phyloP scores from a whole-genome alignment of 805 yeast species.

The Schizosaccharomyces osmophilus region DNA sequence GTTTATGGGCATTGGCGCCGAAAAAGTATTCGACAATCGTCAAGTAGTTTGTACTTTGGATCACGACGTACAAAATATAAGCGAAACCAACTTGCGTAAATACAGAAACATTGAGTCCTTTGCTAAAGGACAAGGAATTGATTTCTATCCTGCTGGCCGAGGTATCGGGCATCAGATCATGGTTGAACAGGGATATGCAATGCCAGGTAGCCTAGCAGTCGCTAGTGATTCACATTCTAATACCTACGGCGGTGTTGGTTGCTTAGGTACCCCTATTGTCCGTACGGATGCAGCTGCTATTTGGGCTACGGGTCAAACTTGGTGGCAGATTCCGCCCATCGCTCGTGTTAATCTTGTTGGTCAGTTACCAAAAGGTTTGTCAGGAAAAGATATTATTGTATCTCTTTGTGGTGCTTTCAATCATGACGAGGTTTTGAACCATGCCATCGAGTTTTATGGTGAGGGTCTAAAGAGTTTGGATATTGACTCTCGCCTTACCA shows the following conservation, averaged over 20 bases:
- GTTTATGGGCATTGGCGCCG: conserved; percentile 85
- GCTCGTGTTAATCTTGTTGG: conserved; percentile 79
- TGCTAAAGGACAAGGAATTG: conserved; percentile 75
- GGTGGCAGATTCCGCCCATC: conserved; percentile 99
- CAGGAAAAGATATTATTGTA: conserved; percentile 93
- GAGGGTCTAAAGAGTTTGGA: conserved; percentile 46
- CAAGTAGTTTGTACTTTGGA: conserved; percentile 92
- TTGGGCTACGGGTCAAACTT: conserved; percentile 98
- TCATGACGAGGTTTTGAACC: conserved; percentile 72
- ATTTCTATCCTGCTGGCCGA: conserved; percentile 94
- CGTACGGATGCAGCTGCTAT: conserved; percentile 97
- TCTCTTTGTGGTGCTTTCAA: conserved; percentile 82
- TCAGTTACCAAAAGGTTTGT: conserved; percentile 55
- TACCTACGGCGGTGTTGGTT: conserved; percentile 91
- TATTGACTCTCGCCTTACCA: conserved; percentile 67
- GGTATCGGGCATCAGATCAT: conserved; percentile 98
- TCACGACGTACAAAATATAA: conserved; percentile 89
- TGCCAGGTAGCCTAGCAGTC: conserved; percentile 76
- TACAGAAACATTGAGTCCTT: conserved; percentile 72
- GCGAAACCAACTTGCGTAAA: conserved; percentile 69
- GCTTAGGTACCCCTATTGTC: conserved; percentile 91
- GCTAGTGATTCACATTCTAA: conserved; percentile 96
- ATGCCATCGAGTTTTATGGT: conserved; percentile 81
- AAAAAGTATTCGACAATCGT: conserved; percentile 51
- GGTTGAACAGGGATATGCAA: conserved; percentile 97